Conservation (phyloP, 106 monocot genomes). For the Hemerocallis citrina region DNA sequence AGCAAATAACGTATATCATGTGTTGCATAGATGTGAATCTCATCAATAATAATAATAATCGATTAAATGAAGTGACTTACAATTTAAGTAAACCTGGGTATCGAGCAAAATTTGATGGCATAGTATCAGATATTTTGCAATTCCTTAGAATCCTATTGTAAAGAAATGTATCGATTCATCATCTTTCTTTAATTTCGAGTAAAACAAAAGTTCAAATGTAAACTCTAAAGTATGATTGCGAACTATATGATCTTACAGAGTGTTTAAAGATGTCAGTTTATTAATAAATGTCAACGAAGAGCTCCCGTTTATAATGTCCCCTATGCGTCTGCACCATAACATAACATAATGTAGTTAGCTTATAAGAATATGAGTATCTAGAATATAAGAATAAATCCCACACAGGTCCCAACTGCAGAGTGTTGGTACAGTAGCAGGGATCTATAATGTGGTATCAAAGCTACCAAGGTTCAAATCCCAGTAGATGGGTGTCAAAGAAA, state of each 20-base stretch:
- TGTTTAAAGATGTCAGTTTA: slow-evolving; percentile 58
- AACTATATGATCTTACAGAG: slow-evolving; percentile 40
- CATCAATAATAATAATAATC: neutral
- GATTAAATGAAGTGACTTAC: slow-evolving; percentile 33
- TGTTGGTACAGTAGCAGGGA: no score
- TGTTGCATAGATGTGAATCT: neutral
- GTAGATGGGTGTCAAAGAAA: no score
- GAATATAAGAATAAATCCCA: no score
- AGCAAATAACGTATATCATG: neutral
- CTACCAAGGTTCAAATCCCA: no score
- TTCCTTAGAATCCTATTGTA: slow-evolving; percentile 59
- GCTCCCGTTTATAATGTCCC: slow-evolving; percentile 59
- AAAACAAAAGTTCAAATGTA: neutral
- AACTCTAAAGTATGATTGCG: neutral
- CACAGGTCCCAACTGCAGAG: no score
- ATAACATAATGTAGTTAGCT: no score
- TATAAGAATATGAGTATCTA: no score
- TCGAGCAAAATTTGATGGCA: slow-evolving; percentile 41
- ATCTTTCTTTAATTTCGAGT: neutral
- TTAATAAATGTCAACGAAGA: slow-evolving; percentile 62
- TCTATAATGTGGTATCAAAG: no score
- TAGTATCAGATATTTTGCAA: slow-evolving; percentile 47
- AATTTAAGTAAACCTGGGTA: slow-evolving; percentile 30
- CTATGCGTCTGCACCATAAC: slow-evolving; percentile 42
- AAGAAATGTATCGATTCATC: no score